A percentile compares a stretch with the other conserved stretches of the same genome.
Conservation (phyloP, 257 asterid species). For the Petunia axillaris region DNA sequence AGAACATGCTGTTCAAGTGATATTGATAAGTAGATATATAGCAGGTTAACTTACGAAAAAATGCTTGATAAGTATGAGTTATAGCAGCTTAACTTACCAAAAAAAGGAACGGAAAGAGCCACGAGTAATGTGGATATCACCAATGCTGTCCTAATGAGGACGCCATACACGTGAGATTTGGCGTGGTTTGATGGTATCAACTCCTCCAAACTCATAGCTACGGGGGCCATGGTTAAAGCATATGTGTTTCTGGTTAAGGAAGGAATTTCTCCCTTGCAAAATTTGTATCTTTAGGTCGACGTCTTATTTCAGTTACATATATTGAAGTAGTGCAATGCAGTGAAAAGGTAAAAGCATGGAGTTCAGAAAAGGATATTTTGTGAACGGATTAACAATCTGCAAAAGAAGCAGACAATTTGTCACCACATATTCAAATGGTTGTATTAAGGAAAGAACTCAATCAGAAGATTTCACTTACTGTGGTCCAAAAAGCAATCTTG, state of each 20-base stretch:
- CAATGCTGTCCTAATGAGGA: slow-evolving; percentile 75
- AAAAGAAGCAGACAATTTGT: slow-evolving; percentile 31
- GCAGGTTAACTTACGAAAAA: background rate
- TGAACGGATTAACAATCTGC: slow-evolving; percentile 96
- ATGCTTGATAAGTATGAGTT: background rate
- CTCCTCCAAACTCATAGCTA: slow-evolving; percentile 94
- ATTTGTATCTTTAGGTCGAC: background rate
- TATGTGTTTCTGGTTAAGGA: slow-evolving; percentile 65
- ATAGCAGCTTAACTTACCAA: slow-evolving; percentile 53
- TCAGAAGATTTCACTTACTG: slow-evolving; percentile 50
- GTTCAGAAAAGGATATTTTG: slow-evolving; percentile 79
- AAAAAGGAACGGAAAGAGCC: slow-evolving; percentile 78
- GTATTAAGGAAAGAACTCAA: background rate
- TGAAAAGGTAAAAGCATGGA: background rate
- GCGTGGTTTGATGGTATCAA: slow-evolving; percentile 62
- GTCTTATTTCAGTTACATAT: background rate
- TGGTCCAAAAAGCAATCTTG: slow-evolving; percentile 91
- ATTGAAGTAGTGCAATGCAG: background rate
- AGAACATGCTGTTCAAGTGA: background rate
- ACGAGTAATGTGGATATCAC: slow-evolving; percentile 79
- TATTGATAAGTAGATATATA: background rate
- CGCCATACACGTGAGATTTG: slow-evolving; percentile 59
- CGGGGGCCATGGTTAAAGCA: slow-evolving; percentile 91
- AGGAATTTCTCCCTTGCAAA: background rate
- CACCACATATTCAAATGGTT: background rate